A percentile compares a stretch with the other conserved stretches of the same genome.
These are phyloP conservation scores for Leishmania braziliensis DNA, from an alignment of 208 protist species.

Conservation along the genomic window DNA sequence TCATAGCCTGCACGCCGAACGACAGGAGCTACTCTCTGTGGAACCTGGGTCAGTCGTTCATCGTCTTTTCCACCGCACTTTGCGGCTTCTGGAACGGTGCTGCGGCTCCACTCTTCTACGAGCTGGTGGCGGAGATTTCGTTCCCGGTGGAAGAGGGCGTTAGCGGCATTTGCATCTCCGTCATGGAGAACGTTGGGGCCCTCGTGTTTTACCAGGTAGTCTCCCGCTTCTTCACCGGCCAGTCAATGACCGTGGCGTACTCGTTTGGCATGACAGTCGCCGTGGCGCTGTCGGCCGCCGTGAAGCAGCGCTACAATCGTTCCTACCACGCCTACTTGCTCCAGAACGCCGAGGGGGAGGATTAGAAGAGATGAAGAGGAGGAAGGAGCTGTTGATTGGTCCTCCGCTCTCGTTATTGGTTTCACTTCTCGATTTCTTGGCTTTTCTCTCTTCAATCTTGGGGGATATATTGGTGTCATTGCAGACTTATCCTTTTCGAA, in stretches of 20 bases:
- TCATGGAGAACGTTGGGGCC: slow-evolving; percentile 85
- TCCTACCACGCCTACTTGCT: slow-evolving; percentile 65
- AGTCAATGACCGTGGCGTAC: slow-evolving; percentile 86
- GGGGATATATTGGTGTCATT: not conserved
- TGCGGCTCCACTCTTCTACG: slow-evolving; percentile 86
- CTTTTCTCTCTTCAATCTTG: not conserved
- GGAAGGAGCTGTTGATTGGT: too few relatives aligned
- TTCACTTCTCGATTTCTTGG: not conserved
- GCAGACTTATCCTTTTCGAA: not conserved
- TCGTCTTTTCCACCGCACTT: slow-evolving; percentile 69
- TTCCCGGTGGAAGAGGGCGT: slow-evolving; percentile 88
- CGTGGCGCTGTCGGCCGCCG: slow-evolving; percentile 61
- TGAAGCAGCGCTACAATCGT: slow-evolving; percentile 86
- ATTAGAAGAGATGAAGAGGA: not conserved
- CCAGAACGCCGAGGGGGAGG: slow-evolving; percentile 30
- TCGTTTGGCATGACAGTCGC: slow-evolving; percentile 84
- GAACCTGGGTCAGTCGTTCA: slow-evolving; percentile 65
- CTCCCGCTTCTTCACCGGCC: slow-evolving; percentile 60
- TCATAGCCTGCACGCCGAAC: slow-evolving; percentile 79
- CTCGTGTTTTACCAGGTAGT: slow-evolving; percentile 85
- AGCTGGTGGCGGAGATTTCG: slow-evolving; percentile 85
- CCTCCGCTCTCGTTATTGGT: not conserved
- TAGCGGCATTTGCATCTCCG: slow-evolving; percentile 77
- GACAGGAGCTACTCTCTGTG: slow-evolving; percentile 76
- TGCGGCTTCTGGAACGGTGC: slow-evolving; percentile 90